Conservation (phyloP, 352 stramenopile species). For the Pythium grandisporangium region DNA sequence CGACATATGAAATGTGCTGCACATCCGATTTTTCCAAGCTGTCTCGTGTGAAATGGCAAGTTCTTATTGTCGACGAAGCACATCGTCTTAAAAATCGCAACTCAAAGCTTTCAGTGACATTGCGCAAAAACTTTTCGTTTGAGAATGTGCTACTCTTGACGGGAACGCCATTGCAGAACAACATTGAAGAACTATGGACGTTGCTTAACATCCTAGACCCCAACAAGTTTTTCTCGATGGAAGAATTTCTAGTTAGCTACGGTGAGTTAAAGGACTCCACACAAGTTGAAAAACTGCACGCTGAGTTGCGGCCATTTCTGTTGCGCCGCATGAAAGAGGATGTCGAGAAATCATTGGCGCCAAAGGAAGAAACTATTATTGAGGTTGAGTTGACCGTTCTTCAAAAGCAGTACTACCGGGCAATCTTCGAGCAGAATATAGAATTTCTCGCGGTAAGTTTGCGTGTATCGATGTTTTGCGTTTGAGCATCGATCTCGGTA, state of each 20-base stretch:
- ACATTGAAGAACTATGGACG: slow-evolving; percentile 94
- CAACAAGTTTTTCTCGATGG: slow-evolving; percentile 89
- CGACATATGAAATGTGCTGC: slow-evolving; percentile 98
- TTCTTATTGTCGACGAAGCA: slow-evolving; percentile 98
- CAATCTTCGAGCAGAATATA: slow-evolving; percentile 91
- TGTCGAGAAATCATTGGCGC: slow-evolving; percentile 82
- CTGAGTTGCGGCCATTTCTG: slow-evolving; percentile 77
- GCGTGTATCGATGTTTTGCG: background rate
- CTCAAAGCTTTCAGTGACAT: slow-evolving; percentile 89
- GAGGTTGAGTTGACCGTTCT: slow-evolving; percentile 88
- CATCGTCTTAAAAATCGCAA: slow-evolving; percentile 98
- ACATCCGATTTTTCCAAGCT: slow-evolving; percentile 94
- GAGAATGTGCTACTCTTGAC: slow-evolving; percentile 86
- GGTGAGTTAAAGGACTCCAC: slow-evolving; percentile 88
- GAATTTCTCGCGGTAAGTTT: slow-evolving; percentile 69
- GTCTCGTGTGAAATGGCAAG: slow-evolving; percentile 89
- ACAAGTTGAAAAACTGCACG: slow-evolving; percentile 84
- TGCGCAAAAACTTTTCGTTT: slow-evolving; percentile 73
- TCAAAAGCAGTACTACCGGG: slow-evolving; percentile 88
- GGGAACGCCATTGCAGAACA: slow-evolving; percentile 87
- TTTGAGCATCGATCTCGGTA: no score
- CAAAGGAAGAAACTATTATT: slow-evolving; percentile 87
- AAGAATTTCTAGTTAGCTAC: slow-evolving; percentile 92
- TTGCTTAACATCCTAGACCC: slow-evolving; percentile 98
- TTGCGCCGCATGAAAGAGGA: slow-evolving; percentile 87